Conservation (phyloP, 2,329 filamentous ascomycete genomes). For the Aspergillus pseudonomiae region DNA sequence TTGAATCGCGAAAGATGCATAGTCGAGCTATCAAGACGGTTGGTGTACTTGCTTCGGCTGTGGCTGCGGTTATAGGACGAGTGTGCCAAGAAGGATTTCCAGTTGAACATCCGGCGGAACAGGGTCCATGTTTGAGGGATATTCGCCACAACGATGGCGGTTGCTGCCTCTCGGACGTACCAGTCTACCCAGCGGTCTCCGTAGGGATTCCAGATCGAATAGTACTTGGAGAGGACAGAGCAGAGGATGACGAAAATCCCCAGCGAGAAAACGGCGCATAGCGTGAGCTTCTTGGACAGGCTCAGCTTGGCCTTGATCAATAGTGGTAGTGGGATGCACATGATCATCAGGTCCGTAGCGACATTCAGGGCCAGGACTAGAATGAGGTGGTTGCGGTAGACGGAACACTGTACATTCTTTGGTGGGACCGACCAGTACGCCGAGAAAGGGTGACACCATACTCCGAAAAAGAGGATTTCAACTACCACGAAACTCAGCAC, state of each 20-base stretch:
- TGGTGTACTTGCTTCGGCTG: constrained; percentile 14
- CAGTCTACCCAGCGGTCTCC: constrained; percentile 61
- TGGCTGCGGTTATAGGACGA: constrained; percentile 17
- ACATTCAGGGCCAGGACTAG: constrained; percentile 53
- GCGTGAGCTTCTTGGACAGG: constrained; percentile 53
- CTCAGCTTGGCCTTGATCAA: constrained; percentile 47
- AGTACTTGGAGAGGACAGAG: constrained; percentile 63
- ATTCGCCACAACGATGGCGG: constrained; percentile 63
- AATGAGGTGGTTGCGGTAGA: constrained; percentile 53
- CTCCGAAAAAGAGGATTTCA: constrained; percentile 54
- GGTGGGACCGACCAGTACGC: constrained; percentile 58
- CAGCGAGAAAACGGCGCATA: constrained; percentile 60
- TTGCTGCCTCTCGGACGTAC: constrained; percentile 63
- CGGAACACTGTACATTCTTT: constrained; percentile 47
- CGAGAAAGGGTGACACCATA: constrained; percentile 57
- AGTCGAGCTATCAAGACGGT: constrained; percentile 13
- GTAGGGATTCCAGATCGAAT: constrained; percentile 61
- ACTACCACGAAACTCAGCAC: constrained; percentile 52
- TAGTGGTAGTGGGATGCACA: constrained; percentile 52
- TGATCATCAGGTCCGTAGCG: constrained; percentile 49
- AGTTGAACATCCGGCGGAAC: constrained; percentile 51
- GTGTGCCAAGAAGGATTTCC: constrained; percentile 32
- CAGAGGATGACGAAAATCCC: constrained; percentile 61
- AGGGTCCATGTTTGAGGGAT: constrained; percentile 64
- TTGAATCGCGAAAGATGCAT: constrained; percentile 19